These are phyloP conservation scores for Aspergillus uvarum DNA, from an alignment of 2,329 filamentous ascomycete genomes.

Conservation along the genomic window DNA sequence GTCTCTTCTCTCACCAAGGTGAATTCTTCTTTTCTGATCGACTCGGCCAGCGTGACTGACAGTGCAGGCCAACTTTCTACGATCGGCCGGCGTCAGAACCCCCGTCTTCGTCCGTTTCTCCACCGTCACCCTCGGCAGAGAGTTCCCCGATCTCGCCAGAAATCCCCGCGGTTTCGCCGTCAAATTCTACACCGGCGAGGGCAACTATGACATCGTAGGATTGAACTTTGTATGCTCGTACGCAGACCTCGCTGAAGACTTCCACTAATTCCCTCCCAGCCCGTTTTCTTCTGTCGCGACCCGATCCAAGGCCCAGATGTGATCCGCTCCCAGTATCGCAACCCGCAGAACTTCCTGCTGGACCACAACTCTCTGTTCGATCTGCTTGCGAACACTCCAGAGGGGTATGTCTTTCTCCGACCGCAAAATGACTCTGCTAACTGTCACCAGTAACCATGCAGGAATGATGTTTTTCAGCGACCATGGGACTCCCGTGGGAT, in stretches of 20 bases:
- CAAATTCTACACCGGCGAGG: slow-evolving; percentile 52
- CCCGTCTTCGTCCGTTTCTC: slow-evolving; percentile 48
- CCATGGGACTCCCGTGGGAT: slow-evolving; percentile 51
- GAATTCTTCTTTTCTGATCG: not conserved
- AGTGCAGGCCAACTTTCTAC: slow-evolving; percentile 41
- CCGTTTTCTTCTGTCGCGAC: slow-evolving; percentile 52
- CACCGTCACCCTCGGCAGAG: slow-evolving; percentile 46
- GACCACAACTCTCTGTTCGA: slow-evolving; percentile 53
- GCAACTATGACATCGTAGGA: slow-evolving; percentile 52
- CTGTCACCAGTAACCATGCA: slow-evolving; percentile 43
- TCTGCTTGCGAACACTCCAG: slow-evolving; percentile 50
- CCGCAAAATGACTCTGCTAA: not conserved
- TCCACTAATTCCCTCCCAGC: slow-evolving; percentile 22
- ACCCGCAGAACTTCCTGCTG: slow-evolving; percentile 51
- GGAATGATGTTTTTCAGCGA: slow-evolving; percentile 53
- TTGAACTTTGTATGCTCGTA: slow-evolving; percentile 41
- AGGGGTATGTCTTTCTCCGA: slow-evolving; percentile 26
- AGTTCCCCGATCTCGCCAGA: slow-evolving; percentile 47
- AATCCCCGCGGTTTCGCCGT: slow-evolving; percentile 52
- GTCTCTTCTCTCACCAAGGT: slow-evolving; percentile 18
- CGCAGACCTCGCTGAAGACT: not conserved
- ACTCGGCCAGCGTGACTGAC: not conserved
- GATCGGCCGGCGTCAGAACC: slow-evolving; percentile 42
- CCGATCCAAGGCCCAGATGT: slow-evolving; percentile 50
- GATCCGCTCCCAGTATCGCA: slow-evolving; percentile 49